Evolutionary conservation across 2,329 filamentous ascomycete species (phyloP).

Genomic region (Venturia nashicola): DNA sequence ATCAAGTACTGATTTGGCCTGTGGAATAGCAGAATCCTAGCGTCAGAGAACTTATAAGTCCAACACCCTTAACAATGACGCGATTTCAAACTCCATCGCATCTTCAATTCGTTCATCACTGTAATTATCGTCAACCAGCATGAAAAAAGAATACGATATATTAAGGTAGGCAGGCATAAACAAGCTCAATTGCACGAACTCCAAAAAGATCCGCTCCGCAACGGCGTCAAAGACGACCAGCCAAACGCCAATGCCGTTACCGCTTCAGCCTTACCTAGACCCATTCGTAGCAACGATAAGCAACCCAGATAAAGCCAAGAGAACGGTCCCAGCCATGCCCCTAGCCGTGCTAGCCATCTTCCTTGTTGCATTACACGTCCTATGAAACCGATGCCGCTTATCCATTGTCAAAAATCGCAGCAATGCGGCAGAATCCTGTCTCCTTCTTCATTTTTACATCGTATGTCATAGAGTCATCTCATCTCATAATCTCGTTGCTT

Average conservation of each 20-base stretch:
- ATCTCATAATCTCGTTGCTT: not conserved
- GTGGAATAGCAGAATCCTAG: not conserved
- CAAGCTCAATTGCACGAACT: not conserved
- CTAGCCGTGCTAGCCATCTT: not conserved
- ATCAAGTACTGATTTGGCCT: not conserved
- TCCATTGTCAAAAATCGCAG: not conserved
- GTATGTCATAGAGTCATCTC: not conserved
- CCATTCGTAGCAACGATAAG: not conserved
- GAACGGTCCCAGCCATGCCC: not conserved
- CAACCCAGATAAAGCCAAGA: not conserved
- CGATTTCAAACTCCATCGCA: not conserved
- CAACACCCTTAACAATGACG: not conserved
- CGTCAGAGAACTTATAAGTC: too few relatives aligned
- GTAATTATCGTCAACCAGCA: not conserved
- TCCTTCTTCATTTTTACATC: not conserved
- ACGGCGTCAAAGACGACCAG: not conserved
- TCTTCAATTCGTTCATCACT: not conserved
- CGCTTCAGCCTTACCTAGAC: not conserved
- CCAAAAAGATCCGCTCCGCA: not conserved
- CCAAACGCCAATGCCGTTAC: not conserved
- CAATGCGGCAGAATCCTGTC: not conserved
- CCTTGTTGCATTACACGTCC: not conserved
- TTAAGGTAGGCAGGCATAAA: not conserved
- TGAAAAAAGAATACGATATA: not conserved
- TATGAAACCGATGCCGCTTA: not conserved